phyloP scores from a whole-genome alignment of 768 basidiomycete species.

The Floccularia luteovirens region DNA sequence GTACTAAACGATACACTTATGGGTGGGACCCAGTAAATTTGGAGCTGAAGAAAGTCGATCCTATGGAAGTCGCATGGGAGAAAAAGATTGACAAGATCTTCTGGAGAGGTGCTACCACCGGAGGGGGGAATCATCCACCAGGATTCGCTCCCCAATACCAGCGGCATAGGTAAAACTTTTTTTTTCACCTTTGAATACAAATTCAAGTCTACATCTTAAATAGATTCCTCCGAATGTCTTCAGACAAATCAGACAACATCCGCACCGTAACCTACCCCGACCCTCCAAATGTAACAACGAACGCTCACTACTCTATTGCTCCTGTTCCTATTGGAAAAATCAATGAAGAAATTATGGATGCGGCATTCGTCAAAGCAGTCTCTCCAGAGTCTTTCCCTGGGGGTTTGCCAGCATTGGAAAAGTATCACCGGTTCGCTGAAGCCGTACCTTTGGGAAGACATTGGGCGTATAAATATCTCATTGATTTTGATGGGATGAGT shows the following conservation, averaged over 20 bases:
- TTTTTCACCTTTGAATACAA: slow-evolving; percentile 1
- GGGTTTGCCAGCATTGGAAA: slow-evolving; percentile 57
- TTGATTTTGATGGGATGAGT: slow-evolving; percentile 93
- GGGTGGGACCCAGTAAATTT: slow-evolving; percentile 80
- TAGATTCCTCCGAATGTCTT: slow-evolving; percentile 74
- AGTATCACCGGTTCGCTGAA: slow-evolving; percentile 62
- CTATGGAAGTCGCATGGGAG: slow-evolving; percentile 87
- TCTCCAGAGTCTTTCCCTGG: slow-evolving; percentile 68
- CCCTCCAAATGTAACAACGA: slow-evolving; percentile 46
- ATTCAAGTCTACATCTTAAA: slow-evolving; percentile 8
- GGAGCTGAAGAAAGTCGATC: slow-evolving; percentile 68
- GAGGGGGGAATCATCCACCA: slow-evolving; percentile 82
- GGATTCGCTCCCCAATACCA: slow-evolving; percentile 83
- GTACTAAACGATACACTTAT: slow-evolving; percentile 78
- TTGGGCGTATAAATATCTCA: slow-evolving; percentile 90
- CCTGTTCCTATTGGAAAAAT: slow-evolving; percentile 50
- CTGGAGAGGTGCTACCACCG: slow-evolving; percentile 96
- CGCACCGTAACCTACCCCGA: slow-evolving; percentile 66
- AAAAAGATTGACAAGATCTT: slow-evolving; percentile 82
- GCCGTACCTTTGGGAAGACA: slow-evolving; percentile 77
- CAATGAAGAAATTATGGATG: slow-evolving; percentile 81
- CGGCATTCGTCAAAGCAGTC: slow-evolving; percentile 76
- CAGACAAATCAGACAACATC: slow-evolving; percentile 40
- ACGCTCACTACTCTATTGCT: slow-evolving; percentile 60
- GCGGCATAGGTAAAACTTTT: slow-evolving; percentile 57